Evolutionary conservation across 1,284 basidiomycete species (phyloP).

Genomic region (Trametes polyzona): DNA sequence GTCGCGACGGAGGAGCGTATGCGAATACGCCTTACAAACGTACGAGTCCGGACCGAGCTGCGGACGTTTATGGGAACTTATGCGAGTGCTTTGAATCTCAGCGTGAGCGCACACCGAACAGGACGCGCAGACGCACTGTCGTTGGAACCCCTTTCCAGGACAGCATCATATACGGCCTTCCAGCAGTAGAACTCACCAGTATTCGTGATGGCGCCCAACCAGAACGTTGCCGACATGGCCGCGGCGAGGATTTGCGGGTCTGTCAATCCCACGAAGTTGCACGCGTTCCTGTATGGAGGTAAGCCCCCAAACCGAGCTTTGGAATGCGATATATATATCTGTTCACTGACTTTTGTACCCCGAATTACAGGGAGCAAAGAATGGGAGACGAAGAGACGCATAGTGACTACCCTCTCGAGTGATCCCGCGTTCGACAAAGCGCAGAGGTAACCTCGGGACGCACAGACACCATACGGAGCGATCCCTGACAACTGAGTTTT

Average conservation of each 20-base stretch:
- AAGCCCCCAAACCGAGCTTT: too few relatives aligned
- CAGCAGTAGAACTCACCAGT: not conserved
- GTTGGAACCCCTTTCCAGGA: not conserved
- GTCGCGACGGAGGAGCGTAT: too few relatives aligned
- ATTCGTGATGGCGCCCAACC: not conserved
- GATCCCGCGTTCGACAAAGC: conserved; percentile 73
- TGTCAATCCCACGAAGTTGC: conserved; percentile 5
- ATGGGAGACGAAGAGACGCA: conserved; percentile 52
- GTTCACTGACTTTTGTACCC: not conserved
- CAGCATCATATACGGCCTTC: not conserved
- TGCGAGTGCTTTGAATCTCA: too few relatives aligned
- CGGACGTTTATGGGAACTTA: too few relatives aligned
- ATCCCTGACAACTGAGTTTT: not conserved
- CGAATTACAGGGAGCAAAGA: conserved; percentile 45
- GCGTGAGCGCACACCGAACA: too few relatives aligned
- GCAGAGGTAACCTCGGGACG: conserved; percentile 43
- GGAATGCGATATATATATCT: too few relatives aligned
- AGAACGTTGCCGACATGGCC: conserved; percentile 19
- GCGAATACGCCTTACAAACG: too few relatives aligned
- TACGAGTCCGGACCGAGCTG: too few relatives aligned
- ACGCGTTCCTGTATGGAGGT: conserved; percentile 14
- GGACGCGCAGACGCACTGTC: not conserved
- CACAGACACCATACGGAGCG: not conserved
- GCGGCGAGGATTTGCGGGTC: conserved; percentile 1
- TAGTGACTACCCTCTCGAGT: conserved; percentile 53